Conservation (phyloP, 768 basidiomycete species). For the Xerocomus brunneocitrinus region DNA sequence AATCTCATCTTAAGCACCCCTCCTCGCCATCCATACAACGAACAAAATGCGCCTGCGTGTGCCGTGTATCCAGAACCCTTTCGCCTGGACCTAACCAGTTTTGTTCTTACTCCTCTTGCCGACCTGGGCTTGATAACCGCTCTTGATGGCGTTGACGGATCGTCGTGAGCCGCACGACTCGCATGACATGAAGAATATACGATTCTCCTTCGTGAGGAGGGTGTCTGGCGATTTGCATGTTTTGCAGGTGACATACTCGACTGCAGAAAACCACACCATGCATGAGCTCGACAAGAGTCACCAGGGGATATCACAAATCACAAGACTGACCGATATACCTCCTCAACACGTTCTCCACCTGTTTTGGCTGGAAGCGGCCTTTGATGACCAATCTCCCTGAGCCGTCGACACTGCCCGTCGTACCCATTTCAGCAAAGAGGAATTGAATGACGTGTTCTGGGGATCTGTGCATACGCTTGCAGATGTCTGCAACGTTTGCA, state of each 20-base stretch:
- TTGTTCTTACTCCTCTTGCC: slow-evolving; percentile 84
- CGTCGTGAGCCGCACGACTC: slow-evolving; percentile 87
- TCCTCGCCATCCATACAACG: not conserved
- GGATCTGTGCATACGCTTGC: slow-evolving; percentile 96
- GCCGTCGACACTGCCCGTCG: slow-evolving; percentile 92
- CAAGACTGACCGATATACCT: slow-evolving; percentile 83
- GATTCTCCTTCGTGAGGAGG: slow-evolving; percentile 93
- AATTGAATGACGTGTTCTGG: slow-evolving; percentile 98
- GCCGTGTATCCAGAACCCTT: not conserved
- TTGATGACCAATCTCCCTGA: slow-evolving; percentile 91
- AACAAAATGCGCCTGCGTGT: not conserved
- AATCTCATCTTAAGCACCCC: slow-evolving; percentile 1
- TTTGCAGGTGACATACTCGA: slow-evolving; percentile 99
- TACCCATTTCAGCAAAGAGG: slow-evolving; percentile 97
- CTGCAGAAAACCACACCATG: slow-evolving; percentile 35
- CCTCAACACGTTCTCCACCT: slow-evolving; percentile 93
- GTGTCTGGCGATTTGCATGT: slow-evolving; percentile 99
- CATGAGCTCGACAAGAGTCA: not conserved
- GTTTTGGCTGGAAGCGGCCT: slow-evolving; percentile 97
- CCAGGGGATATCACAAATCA: not conserved
- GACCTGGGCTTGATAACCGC: slow-evolving; percentile 95
- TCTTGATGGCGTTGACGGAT: slow-evolving; percentile 96
- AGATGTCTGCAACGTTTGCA: slow-evolving; percentile 95
- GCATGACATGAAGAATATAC: slow-evolving; percentile 97
- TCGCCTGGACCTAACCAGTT: slow-evolving; percentile 49